Conservation (phyloP, 176 grass and related monocot genomes). For the Zizania latifolia region DNA sequence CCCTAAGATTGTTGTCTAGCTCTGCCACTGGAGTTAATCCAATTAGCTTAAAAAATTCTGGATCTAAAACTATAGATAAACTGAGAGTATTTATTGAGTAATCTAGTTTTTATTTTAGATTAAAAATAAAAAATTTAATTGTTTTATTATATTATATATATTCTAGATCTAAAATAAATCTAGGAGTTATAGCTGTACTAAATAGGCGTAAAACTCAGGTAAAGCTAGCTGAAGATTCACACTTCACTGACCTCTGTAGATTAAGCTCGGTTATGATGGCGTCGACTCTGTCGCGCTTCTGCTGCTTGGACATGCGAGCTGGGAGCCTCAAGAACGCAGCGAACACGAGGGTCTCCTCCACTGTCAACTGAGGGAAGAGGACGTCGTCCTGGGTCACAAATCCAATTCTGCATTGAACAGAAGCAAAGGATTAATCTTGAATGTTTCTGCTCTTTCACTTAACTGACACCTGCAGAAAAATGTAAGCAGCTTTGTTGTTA, state of each 20-base stretch:
- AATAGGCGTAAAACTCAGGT: neutral
- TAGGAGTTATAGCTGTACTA: too few relatives aligned
- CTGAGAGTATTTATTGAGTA: too few relatives aligned
- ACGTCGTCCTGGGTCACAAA: slow-evolving; percentile 95
- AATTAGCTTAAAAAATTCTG: too few relatives aligned
- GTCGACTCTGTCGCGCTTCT: slow-evolving; percentile 70
- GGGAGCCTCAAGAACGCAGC: slow-evolving; percentile 83
- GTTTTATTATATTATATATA: too few relatives aligned
- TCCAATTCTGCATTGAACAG: slow-evolving; percentile 50
- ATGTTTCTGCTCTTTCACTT: neutral
- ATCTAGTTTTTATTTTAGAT: too few relatives aligned
- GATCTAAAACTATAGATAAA: too few relatives aligned
- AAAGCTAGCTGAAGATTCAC: neutral
- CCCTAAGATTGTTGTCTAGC: too few relatives aligned
- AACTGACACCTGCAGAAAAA: neutral
- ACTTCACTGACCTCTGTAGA: slow-evolving; percentile 53
- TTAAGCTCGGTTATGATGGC: slow-evolving; percentile 72
- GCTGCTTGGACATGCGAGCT: slow-evolving; percentile 66
- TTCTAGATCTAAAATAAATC: too few relatives aligned
- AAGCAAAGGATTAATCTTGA: neutral
- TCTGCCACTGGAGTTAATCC: too few relatives aligned
- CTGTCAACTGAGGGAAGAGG: slow-evolving; percentile 84
- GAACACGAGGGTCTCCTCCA: slow-evolving; percentile 92
- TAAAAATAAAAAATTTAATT: too few relatives aligned
- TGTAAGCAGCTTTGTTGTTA: neutral